phyloP scores from a whole-genome alignment of 2,329 filamentous ascomycete genomes.

The Fusarium sp. region DNA sequence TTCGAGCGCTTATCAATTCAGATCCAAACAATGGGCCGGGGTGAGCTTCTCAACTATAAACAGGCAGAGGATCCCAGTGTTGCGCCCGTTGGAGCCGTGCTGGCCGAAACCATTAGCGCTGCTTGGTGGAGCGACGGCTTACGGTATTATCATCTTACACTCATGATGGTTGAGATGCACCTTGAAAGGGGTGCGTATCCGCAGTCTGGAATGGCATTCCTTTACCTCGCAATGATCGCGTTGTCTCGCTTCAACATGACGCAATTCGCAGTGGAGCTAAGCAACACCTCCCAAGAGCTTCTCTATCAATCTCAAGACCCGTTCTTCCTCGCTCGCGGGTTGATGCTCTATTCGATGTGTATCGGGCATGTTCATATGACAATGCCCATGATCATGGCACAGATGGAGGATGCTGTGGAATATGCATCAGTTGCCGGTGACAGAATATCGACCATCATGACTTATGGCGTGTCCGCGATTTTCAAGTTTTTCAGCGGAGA shows the following conservation, averaged over 20 bases:
- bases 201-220: conserved; percentile 75
- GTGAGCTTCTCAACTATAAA: conserved; percentile 57
- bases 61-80: conserved; percentile 63
- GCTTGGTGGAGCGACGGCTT: conserved; percentile 80
- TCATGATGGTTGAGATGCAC: conserved; percentile 75
- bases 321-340: conserved; percentile 74
- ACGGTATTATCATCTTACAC: conserved; percentile 76
- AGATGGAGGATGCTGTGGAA: conserved; percentile 74
- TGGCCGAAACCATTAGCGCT: conserved; percentile 75
- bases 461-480: conserved; percentile 74
- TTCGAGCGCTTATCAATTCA: conserved; percentile 73
- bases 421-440: conserved; percentile 75
- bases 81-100: conserved; percentile 73
- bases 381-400: conserved; percentile 66
- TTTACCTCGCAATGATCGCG: conserved; percentile 75
- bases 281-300: conserved; percentile 70
- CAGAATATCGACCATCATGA: conserved; percentile 76
- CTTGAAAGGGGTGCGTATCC: conserved; percentile 73
- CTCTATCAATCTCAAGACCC: conserved; percentile 71
- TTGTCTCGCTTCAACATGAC: conserved; percentile 78
- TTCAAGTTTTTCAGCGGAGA: conserved; percentile 77
- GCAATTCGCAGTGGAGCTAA: conserved; percentile 73
- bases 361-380: conserved; percentile 76
- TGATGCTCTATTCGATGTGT: conserved; percentile 76
- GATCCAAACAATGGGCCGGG: conserved; percentile 67